These are phyloP conservation scores for Fusarium globosum DNA, from an alignment of 2,329 filamentous ascomycete species.

Conservation along the genomic window DNA sequence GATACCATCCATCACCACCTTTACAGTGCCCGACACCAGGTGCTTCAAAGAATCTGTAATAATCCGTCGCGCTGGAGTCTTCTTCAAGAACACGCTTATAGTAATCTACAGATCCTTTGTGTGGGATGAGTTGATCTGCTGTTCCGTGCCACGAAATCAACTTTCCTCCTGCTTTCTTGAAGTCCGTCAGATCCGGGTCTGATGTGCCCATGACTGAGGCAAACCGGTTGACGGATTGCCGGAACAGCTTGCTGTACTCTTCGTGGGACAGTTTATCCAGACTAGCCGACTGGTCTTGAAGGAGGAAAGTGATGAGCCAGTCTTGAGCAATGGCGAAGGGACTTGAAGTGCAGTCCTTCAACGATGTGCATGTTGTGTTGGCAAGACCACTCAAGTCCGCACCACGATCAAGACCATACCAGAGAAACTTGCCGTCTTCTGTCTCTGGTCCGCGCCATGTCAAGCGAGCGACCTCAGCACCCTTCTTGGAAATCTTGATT, in stretches of 20 bases:
- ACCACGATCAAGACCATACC: constrained; percentile 21
- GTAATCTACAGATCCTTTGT: constrained; percentile 27
- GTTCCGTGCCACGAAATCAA: constrained; percentile 35
- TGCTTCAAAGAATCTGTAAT: constrained; percentile 30
- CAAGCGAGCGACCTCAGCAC: constrained; percentile 5
- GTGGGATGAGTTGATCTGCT: constrained; percentile 19
- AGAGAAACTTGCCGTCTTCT: constrained; percentile 17
- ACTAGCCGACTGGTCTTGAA: not conserved
- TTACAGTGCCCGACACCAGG: constrained; percentile 29
- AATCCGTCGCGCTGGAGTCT: constrained; percentile 2
- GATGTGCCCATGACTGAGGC: constrained; percentile 25
- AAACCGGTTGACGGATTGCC: constrained; percentile 26
- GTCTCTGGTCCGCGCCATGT: constrained; percentile 21
- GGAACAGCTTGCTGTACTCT: constrained; percentile 16
- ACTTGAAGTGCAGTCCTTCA: not conserved
- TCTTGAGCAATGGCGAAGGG: constrained; percentile 12
- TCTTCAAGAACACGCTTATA: constrained; percentile 9
- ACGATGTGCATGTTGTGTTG: constrained; percentile 8
- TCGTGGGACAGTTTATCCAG: not conserved
- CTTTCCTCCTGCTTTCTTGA: constrained; percentile 29
- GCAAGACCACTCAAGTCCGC: constrained; percentile 2
- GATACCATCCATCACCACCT: constrained; percentile 13
- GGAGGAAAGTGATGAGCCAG: constrained; percentile 19
- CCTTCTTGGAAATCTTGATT: constrained; percentile 5
- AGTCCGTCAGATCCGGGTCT: constrained; percentile 26